Evolutionary conservation across 2,329 filamentous ascomycete genomes (phyloP).

Genomic region (Geosmithia putterillii): DNA sequence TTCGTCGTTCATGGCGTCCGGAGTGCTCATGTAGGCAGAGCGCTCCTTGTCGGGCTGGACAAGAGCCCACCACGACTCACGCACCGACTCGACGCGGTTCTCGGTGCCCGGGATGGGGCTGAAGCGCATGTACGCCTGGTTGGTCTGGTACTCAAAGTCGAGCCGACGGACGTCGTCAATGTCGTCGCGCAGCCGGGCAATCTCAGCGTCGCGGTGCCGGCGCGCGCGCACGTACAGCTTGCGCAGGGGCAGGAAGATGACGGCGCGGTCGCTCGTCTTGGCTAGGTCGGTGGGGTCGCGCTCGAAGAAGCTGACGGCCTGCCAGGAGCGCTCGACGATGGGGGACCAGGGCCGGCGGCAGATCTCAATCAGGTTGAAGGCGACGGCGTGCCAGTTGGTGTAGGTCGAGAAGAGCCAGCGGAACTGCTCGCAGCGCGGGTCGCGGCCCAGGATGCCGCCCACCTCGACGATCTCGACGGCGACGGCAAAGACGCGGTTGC

Average conservation of each 20-base stretch:
- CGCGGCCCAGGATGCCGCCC: constrained; percentile 50
- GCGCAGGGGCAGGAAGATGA: constrained; percentile 40
- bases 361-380: constrained; percentile 34
- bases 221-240: constrained; percentile 40
- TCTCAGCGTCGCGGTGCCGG: constrained; percentile 37
- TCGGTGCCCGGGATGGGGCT: constrained; percentile 34
- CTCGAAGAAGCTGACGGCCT: constrained; percentile 26
- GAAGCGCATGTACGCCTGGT: constrained; percentile 30
- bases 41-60: constrained; percentile 19
- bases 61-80: constrained; percentile 38
- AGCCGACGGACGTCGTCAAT: constrained; percentile 34
- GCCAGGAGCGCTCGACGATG: constrained; percentile 37
- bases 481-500: constrained; percentile 58
- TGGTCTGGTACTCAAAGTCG: constrained; percentile 34
- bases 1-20: not conserved
- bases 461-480: constrained; percentile 65
- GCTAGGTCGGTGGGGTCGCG: constrained; percentile 28
- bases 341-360: constrained; percentile 34
- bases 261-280: constrained; percentile 30
- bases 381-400: constrained; percentile 37
- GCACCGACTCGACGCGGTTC: constrained; percentile 28
- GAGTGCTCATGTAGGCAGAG: not conserved
- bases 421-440: constrained; percentile 33
- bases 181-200: constrained; percentile 33
- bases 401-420: constrained; percentile 38